Base-by-base conservation (phyloP, 805 yeast species). In the Saccharomycopsis malanga region DNA sequence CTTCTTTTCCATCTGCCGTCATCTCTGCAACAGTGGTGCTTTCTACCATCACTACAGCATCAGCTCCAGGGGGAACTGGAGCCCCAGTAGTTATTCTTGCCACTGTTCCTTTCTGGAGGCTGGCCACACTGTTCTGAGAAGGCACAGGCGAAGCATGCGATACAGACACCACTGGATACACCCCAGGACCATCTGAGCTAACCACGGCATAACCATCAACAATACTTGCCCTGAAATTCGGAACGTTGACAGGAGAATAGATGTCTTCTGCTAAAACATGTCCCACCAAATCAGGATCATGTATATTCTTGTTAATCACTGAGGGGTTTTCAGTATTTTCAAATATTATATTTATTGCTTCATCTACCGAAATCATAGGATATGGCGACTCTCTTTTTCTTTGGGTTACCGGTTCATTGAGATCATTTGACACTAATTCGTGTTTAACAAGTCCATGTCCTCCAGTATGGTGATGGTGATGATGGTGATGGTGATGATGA, bases 81-180 rank as follows among this genome's bases (percentile, higher is more conserved):
- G 81, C 80, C 4, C 81, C 81, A 0, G 80, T 75, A 1, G 80
- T 75, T 22, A 75, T 64, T 35, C 81, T 58, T 1, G 72, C 67
- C 34, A 74, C 67, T 3, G 63, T 52, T 1, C 73, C 72, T 1
- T 62, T 51, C 3, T 49, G 34, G n/a, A 68, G 41, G 46, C 30
- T 41, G 57, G 17, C 56, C 51, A 4, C 68, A 57, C 12, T 7
- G 17, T n/a, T 18, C 12, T 9, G 5, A 32, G 17, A 6, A 14
- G 9, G 18, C 6, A 5, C 17, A 6, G 36, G 18, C 9, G 36
- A 7, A 15, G 77, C 77, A 57, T 70, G 74, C 1, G 75, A 67
- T 4, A 69, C 59, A 2, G 63, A 50, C 0, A 63, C 67, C 4
- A 75, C 68, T 0, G 69, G 68, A 45, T 68, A 69, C 0, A 57